Percentiles rank a stretch among this genome's conserved stretches.
Evolutionary conservation across 805 yeast genomes (phyloP).

Genomic region (Cyberlindnera veronae): DNA sequence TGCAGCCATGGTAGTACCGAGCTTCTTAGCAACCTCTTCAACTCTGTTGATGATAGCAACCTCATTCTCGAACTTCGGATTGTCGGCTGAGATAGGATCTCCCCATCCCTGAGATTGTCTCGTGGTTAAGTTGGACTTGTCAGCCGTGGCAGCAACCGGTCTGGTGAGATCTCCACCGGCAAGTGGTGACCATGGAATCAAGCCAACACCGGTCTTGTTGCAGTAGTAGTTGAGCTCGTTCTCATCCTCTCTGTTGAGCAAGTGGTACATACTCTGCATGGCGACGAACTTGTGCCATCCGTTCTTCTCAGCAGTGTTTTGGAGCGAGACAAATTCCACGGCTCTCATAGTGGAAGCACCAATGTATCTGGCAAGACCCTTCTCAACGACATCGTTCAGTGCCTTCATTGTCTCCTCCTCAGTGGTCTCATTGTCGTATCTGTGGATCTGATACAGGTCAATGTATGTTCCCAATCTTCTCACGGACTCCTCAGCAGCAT

Average conservation of each 20-base stretch:
- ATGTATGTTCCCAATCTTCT: conserved; percentile 43
- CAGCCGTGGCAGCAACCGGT: conserved; percentile 29
- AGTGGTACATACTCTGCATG: conserved; percentile 55
- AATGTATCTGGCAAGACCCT: conserved; percentile 49
- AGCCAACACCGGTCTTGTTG: conserved; percentile 46
- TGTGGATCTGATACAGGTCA: conserved; percentile 51
- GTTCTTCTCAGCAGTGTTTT: conserved; percentile 49
- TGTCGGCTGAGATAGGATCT: not conserved
- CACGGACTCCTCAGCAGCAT: conserved; percentile 38
- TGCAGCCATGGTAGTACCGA: conserved; percentile 47
- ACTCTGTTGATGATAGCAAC: conserved; percentile 43
- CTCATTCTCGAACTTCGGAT: conserved; percentile 23
- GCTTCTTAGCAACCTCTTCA: conserved; percentile 48
- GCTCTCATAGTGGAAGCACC: conserved; percentile 64
- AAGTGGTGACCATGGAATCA: conserved; percentile 60
- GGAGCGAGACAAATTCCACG: conserved; percentile 50
- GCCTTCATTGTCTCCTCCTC: conserved; percentile 53
- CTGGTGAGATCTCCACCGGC: conserved; percentile 53
- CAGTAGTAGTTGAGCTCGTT: conserved; percentile 58
- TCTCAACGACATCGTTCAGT: conserved; percentile 45
- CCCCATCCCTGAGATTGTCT: conserved; percentile 6
- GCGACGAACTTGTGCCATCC: conserved; percentile 57
- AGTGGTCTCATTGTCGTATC: conserved; percentile 43
- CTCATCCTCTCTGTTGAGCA: conserved; percentile 58
- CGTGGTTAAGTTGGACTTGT: conserved; percentile 10